phyloP scores from a whole-genome alignment of 73 alveolate genomes.

The Tetrahymena malaccensis region DNA sequence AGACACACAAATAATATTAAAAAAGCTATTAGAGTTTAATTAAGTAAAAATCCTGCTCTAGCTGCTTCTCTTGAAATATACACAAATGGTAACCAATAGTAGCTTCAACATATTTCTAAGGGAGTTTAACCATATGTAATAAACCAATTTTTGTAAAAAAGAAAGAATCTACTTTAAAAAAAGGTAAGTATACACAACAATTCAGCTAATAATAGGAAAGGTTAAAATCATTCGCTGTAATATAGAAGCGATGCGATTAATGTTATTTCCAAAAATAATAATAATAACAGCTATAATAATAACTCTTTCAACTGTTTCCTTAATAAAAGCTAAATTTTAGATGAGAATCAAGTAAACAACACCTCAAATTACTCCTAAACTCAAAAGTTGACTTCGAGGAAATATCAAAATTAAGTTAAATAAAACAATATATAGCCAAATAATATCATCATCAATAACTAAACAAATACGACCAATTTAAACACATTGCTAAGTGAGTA shows the following conservation, averaged over 20 bases:
- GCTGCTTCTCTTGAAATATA: neutral
- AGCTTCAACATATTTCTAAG: neutral
- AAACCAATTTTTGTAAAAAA: neutral
- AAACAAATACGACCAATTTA: neutral
- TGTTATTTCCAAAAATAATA: neutral
- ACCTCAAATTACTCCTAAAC: neutral
- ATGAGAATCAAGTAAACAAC: neutral
- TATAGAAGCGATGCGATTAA: neutral
- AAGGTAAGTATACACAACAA: neutral
- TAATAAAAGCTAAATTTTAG: neutral
- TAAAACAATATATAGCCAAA: neutral
- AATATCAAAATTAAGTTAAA: neutral
- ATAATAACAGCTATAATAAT: neutral
- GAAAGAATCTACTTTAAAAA: neutral
- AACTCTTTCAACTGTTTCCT: neutral
- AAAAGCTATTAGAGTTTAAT: neutral
- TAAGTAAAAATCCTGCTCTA: neutral
- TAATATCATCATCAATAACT: neutral
- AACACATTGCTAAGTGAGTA: neutral
- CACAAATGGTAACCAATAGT: neutral
- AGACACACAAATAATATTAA: neutral
- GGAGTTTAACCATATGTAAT: neutral
- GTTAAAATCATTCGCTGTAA: neutral
- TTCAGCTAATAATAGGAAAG: neutral
- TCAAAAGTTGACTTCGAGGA: neutral